Evolutionary conservation across 768 basidiomycete genomes (phyloP).

Genomic region (Boletus rubroflammeus): DNA sequence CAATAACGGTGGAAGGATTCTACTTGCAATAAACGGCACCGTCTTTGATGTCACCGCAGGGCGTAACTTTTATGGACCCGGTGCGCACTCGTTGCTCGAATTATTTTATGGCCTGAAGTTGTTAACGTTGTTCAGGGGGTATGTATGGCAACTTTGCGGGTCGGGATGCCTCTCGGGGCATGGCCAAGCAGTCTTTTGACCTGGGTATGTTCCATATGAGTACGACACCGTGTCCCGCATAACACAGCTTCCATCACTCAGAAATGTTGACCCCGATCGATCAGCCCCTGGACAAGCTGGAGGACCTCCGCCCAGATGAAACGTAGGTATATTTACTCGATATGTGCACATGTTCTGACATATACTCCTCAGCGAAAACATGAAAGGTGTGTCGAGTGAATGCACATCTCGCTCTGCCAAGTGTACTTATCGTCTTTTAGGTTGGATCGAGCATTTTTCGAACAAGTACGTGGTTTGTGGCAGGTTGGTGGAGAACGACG

Average conservation of each 20-base stretch:
- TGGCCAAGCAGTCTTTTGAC: constrained; percentile 98
- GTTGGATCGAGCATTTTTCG: constrained; percentile 93
- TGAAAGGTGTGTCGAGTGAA: constrained; percentile 55
- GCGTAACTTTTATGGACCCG: constrained; percentile 90
- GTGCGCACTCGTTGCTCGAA: constrained; percentile 42
- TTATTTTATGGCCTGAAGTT: background rate
- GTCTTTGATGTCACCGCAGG: constrained; percentile 95
- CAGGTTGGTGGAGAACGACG: constrained; percentile 78
- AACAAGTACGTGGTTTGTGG: constrained; percentile 92
- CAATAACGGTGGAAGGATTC: constrained; percentile 62
- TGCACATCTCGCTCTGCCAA: background rate
- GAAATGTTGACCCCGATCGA: constrained; percentile 92
- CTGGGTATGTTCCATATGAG: constrained; percentile 49
- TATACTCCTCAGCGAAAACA: constrained; percentile 66
- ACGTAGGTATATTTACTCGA: constrained; percentile 51
- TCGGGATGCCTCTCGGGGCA: constrained; percentile 90
- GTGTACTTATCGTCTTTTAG: constrained; percentile 33
- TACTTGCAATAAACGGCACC: constrained; percentile 80
- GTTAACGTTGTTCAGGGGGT: constrained; percentile 53
- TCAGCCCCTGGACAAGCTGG: constrained; percentile 78
- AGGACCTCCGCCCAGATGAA: constrained; percentile 75
- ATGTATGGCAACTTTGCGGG: constrained; percentile 99
- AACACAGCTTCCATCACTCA: constrained; percentile 22
- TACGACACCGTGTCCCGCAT: background rate
- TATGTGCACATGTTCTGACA: background rate